Conservation (phyloP, 441 rosid genomes). For the Geranium incanum region DNA sequence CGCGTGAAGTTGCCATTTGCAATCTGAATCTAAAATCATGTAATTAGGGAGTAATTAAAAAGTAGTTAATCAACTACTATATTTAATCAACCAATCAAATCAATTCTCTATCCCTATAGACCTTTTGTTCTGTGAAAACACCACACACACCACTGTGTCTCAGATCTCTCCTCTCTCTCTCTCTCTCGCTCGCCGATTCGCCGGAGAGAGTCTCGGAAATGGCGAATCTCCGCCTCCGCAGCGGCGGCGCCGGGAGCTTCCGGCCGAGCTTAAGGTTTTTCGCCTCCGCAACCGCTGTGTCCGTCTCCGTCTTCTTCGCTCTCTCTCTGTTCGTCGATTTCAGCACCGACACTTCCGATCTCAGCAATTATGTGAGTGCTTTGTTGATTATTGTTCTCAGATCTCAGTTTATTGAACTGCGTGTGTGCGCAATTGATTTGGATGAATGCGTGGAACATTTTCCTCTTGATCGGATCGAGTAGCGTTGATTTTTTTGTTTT, state of each 20-base stretch:
- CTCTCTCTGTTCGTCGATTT: conserved; percentile 52
- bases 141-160: background rate
- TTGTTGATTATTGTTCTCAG: background rate
- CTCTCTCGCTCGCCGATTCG: background rate
- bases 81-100: background rate
- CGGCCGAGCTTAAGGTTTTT: conserved; percentile 33
- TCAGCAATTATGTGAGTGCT: conserved; percentile 39
- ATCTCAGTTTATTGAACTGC: background rate
- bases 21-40: background rate
- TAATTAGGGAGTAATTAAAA: conserved; percentile 2
- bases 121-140: background rate
- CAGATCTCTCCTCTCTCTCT: background rate
- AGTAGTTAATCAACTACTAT: conserved; percentile 10
- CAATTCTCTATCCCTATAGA: background rate
- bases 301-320: conserved; percentile 43
- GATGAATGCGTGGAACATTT: background rate
- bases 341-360: conserved; percentile 35
- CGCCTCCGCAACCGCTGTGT: conserved; percentile 35
- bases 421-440: background rate
- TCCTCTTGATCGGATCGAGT: background rate
- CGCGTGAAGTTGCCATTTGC: conserved; percentile 6
- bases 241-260: conserved; percentile 33
- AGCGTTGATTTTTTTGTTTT: background rate
- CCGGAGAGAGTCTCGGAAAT: conserved; percentile 20
- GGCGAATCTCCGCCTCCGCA: conserved; percentile 48